These are phyloP conservation scores for Penicillium coffeae DNA, from an alignment of 495 filamentous ascomycete genomes.

Conservation along the genomic window DNA sequence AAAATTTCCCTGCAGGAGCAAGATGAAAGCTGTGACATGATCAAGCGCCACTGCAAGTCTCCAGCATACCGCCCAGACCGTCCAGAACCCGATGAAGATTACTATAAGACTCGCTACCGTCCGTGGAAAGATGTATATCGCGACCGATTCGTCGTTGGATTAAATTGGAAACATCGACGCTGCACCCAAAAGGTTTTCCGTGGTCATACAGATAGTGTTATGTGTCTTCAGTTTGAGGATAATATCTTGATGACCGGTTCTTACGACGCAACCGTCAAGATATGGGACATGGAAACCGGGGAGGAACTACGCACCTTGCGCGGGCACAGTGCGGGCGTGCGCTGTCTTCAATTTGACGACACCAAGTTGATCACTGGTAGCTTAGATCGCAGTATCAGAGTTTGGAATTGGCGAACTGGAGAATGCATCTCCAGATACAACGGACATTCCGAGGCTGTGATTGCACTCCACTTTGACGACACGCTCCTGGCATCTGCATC, in stretches of 20 bases:
- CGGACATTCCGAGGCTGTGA: conserved; percentile 74
- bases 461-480: conserved; percentile 79
- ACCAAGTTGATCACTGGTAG: conserved; percentile 82
- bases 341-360: conserved; percentile 90
- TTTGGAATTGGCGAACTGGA: conserved; percentile 97
- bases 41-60: conserved; percentile 36
- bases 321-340: conserved; percentile 78
- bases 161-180: conserved; percentile 93
- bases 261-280: conserved; percentile 90
- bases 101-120: conserved; percentile 50
- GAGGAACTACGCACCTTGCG: conserved; percentile 76
- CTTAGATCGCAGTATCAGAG: conserved; percentile 73
- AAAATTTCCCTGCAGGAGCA: conserved; percentile 24
- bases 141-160: conserved; percentile 82
- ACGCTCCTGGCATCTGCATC: conserved; percentile 83
- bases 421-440: conserved; percentile 77
- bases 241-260: conserved; percentile 90
- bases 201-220: conserved; percentile 91
- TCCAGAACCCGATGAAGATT: conserved; percentile 29
- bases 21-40: conserved; percentile 28
- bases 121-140: conserved; percentile 95
- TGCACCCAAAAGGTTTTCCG: conserved; percentile 76
- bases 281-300: conserved; percentile 90
- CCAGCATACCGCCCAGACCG: conserved; percentile 18
- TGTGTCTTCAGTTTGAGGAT: conserved; percentile 94